Evolutionary conservation across 805 yeast species (phyloP).

Genomic region (Starmerella khaoyaiensis): DNA sequence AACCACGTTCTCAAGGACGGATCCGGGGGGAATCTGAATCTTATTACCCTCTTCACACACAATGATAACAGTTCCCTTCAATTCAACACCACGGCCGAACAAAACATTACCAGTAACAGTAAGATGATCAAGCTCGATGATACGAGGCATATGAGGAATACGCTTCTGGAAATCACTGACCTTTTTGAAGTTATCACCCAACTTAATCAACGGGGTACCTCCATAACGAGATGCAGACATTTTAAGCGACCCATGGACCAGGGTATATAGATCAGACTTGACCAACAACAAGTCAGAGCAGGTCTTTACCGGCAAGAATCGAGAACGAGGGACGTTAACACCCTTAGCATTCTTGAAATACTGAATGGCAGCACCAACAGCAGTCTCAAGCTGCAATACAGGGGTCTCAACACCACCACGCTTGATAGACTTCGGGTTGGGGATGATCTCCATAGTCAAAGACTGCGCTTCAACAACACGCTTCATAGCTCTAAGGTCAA

Average conservation of each 20-base stretch:
- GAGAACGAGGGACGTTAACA: constrained; percentile 93
- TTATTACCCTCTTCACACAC: constrained; percentile 95
- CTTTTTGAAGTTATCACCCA: constrained; percentile 94
- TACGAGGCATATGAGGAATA: constrained; percentile 90
- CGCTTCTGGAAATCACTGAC: constrained; percentile 81
- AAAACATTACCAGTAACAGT: constrained; percentile 94
- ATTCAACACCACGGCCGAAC: constrained; percentile 76
- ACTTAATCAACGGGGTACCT: constrained; percentile 85
- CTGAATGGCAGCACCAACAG: constrained; percentile 98
- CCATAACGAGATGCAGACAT: constrained; percentile 78
- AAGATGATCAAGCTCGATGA: constrained; percentile 90
- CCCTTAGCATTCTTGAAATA: constrained; percentile 93
- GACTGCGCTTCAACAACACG: constrained; percentile 74
- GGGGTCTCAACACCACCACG: constrained; percentile 65
- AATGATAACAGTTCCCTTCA: constrained; percentile 94
- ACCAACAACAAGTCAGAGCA: constrained; percentile 89
- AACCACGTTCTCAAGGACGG: constrained; percentile 88
- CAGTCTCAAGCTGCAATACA: constrained; percentile 93
- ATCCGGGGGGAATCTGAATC: constrained; percentile 95
- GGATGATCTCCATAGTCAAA: constrained; percentile 85
- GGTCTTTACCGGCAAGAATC: constrained; percentile 96
- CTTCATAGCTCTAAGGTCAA: constrained; percentile 86
- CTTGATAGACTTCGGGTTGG: constrained; percentile 75
- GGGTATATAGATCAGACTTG: constrained; percentile 81
- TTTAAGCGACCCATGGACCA: constrained; percentile 82